phyloP scores from a whole-genome alignment of 805 yeast species.

The Wickerhamomyces silvicola region DNA sequence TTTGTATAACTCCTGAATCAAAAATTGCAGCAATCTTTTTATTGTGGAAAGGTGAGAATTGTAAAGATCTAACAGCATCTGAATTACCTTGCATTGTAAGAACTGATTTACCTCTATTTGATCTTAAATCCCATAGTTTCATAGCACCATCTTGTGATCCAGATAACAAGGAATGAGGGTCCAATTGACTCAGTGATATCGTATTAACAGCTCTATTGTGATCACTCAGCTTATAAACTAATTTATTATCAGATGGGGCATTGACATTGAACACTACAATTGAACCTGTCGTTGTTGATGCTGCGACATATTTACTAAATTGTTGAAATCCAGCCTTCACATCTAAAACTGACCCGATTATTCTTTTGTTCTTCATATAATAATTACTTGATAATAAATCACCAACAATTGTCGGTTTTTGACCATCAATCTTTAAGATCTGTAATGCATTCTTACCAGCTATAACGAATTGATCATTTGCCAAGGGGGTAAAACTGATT shows the following conservation, averaged over 20 bases:
- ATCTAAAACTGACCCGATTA: conserved; percentile 36
- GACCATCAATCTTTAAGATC: conserved; percentile 25
- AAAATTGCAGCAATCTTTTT: conserved; percentile 69
- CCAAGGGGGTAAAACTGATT: conserved; percentile 14
- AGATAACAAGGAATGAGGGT: conserved; percentile 36
- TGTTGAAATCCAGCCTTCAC: conserved; percentile 36
- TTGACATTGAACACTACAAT: conserved; percentile 28
- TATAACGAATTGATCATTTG: conserved; percentile 25
- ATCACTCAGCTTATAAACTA: conserved; percentile 28
- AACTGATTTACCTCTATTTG: conserved; percentile 38
- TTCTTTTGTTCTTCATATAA: conserved; percentile 25
- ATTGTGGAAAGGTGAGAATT: conserved; percentile 47
- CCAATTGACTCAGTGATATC: conserved; percentile 33
- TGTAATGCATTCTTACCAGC: conserved; percentile 39
- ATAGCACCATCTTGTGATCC: conserved; percentile 81
- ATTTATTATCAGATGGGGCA: conserved; percentile 24
- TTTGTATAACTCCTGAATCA: conserved; percentile 82
- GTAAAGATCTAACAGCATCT: conserved; percentile 61
- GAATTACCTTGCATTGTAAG: conserved; percentile 53
- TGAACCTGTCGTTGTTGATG: conserved; percentile 42
- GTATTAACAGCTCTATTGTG: conserved; percentile 43
- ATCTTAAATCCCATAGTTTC: conserved; percentile 67
- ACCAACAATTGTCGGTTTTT: conserved; percentile 25
- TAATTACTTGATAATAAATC: conserved; percentile 27
- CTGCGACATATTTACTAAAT: conserved; percentile 34